A percentile compares a stretch with the other conserved stretches of the same genome.
Conservation (phyloP, 2,329 filamentous ascomycete species). For the Ophioceras dolichostomum region DNA sequence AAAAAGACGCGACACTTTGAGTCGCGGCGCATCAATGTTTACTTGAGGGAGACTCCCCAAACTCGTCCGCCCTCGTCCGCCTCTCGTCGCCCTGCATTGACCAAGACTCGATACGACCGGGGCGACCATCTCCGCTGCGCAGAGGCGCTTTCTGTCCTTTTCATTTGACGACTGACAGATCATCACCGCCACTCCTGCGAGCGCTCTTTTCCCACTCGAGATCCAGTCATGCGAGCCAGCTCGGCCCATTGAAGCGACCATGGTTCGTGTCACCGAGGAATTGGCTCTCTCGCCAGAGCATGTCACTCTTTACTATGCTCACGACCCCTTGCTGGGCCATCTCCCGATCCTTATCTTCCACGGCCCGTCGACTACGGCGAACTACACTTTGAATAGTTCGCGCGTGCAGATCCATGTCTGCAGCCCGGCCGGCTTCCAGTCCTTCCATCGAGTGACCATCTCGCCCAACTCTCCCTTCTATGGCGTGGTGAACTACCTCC, state of each 20-base stretch:
- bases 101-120: too few relatives aligned
- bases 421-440: constrained; percentile 77
- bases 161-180: too few relatives aligned
- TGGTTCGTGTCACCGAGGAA: constrained; percentile 74
- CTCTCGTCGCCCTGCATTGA: too few relatives aligned
- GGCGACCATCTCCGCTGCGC: too few relatives aligned
- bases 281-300: constrained; percentile 69
- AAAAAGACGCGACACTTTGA: neutral
- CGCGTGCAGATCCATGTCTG: constrained; percentile 92
- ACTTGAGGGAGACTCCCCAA: too few relatives aligned
- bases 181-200: neutral
- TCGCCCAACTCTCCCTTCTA: constrained; percentile 90
- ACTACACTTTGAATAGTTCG: constrained; percentile 77
- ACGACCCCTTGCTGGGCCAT: constrained; percentile 71
- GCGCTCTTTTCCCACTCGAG: too few relatives aligned
- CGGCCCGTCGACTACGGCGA: constrained; percentile 78
- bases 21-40: neutral
- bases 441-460: constrained; percentile 82
- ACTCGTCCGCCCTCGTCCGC: too few relatives aligned
- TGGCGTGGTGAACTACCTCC: constrained; percentile 76
- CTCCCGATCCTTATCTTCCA: constrained; percentile 83
- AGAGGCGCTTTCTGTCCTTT: too few relatives aligned
- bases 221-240: constrained; percentile 22
- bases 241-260: constrained; percentile 38
- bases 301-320: constrained; percentile 79